These are phyloP conservation scores for Corymbia maculata DNA, from an alignment of 345 rosid species.

Conservation along the genomic window DNA sequence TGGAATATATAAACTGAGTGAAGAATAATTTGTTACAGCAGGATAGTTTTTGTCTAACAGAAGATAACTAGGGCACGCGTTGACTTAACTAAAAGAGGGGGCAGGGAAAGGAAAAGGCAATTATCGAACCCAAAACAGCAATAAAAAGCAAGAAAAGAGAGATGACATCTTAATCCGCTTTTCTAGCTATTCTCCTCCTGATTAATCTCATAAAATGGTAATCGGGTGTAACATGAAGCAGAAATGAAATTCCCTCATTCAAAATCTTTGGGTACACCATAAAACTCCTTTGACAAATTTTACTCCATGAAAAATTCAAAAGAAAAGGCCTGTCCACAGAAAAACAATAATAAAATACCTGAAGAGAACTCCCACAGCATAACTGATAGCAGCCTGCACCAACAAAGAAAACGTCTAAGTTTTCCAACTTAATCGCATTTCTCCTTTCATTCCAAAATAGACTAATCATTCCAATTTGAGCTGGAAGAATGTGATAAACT, in stretches of 20 bases:
- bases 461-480: background rate
- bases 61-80: background rate
- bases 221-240: background rate
- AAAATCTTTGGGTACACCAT: background rate
- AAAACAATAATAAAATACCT: conserved; percentile 36
- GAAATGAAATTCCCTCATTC: background rate
- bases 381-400: conserved; percentile 75
- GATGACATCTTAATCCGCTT: background rate
- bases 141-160: background rate
- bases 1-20: background rate
- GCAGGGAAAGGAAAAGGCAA: background rate
- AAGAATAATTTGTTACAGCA: background rate
- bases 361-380: conserved; percentile 74
- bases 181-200: background rate
- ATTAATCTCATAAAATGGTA: background rate
- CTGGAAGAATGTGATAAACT: background rate
- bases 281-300: background rate
- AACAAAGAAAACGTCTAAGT: background rate
- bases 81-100: background rate
- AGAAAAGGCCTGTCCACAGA: background rate
- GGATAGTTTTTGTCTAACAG: background rate
- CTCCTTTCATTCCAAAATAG: background rate
- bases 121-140: background rate
- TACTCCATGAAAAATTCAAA: background rate
- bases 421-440: background rate